phyloP scores from a whole-genome alignment of 73 alveolate genomes.

The Paramecium caudatum region DNA sequence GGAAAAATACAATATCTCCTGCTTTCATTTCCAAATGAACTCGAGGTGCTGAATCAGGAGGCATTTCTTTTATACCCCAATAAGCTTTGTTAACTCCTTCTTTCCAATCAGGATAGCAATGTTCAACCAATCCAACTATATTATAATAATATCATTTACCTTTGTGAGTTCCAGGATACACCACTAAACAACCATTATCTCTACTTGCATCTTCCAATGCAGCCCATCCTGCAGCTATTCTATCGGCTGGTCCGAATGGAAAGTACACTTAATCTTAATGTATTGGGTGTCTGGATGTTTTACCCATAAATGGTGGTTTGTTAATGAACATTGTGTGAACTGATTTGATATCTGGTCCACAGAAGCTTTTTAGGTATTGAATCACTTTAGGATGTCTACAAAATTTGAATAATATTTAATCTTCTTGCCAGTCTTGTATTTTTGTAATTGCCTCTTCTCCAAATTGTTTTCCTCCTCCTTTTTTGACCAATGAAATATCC shows the following conservation, averaged over 20 bases:
- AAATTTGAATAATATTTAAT: constrained; percentile 51
- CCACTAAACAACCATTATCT: constrained; percentile 76
- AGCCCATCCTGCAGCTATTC: constrained; percentile 78
- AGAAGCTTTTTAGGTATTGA: constrained; percentile 60
- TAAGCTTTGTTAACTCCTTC: constrained; percentile 80
- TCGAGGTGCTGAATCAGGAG: constrained; percentile 22
- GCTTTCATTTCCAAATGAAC: constrained; percentile 75
- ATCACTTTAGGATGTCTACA: constrained; percentile 61
- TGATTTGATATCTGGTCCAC: constrained; percentile 74
- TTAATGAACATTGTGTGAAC: constrained; percentile 78
- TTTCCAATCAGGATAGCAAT: constrained; percentile 77
- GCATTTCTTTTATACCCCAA: constrained; percentile 75
- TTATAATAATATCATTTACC: constrained; percentile 14
- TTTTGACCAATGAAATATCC: constrained; percentile 73
- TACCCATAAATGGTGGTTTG: constrained; percentile 75
- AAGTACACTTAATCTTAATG: constrained; percentile 76
- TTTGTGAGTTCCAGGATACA: constrained; percentile 75
- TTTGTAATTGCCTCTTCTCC: constrained; percentile 72
- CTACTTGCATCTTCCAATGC: constrained; percentile 74
- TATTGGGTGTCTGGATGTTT: constrained; percentile 76
- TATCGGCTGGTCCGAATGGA: constrained; percentile 81
- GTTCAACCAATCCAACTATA: constrained; percentile 61
- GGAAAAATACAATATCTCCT: constrained; percentile 79
- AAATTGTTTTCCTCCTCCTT: constrained; percentile 37
- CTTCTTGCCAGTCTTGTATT: constrained; percentile 77